These are phyloP conservation scores for Sporothrix humicola DNA, from an alignment of 2,329 filamentous ascomycete species.

Conservation along the genomic window DNA sequence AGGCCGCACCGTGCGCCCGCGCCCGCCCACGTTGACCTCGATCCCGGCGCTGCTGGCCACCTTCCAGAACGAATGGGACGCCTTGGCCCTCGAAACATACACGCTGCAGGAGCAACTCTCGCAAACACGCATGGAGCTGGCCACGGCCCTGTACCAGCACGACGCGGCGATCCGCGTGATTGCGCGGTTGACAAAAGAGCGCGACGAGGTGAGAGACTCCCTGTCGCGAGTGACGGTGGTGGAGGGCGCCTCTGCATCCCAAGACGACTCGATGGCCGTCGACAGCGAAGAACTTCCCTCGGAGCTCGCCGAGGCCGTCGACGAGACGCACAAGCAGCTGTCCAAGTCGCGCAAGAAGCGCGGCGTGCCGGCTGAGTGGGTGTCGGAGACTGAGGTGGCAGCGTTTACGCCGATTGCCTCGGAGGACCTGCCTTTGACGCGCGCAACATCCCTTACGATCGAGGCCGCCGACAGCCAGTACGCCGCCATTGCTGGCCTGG, in stretches of 20 bases:
- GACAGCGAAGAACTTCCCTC: conserved; percentile 80
- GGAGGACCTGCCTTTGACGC: conserved; percentile 54
- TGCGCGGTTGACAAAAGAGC: conserved; percentile 84
- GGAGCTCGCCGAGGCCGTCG: conserved; percentile 72
- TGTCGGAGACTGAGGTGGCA: conserved; percentile 71
- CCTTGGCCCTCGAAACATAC: conserved; percentile 87
- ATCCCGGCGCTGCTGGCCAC: conserved; percentile 92
- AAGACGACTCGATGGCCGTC: conserved; percentile 83
- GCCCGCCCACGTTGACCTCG: conserved; percentile 91
- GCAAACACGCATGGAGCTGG: conserved; percentile 90
- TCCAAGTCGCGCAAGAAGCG: conserved; percentile 91
- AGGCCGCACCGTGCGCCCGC: conserved; percentile 80
- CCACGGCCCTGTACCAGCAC: conserved; percentile 92
- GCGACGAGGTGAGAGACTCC: conserved; percentile 89
- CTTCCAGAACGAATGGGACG: conserved; percentile 99
- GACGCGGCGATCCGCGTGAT: conserved; percentile 97
- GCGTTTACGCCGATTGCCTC: conserved; percentile 54
- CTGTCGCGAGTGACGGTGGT: conserved; percentile 79
- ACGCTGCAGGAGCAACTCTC: conserved; percentile 87
- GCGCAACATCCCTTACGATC: conserved; percentile 57
- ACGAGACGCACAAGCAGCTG: conserved; percentile 80
- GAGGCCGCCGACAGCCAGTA: conserved; percentile 58
- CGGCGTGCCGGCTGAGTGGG: conserved; percentile 83
- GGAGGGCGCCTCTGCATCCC: no score
- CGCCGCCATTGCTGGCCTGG: conserved; percentile 75